Conservation (phyloP, 2,329 filamentous ascomycete genomes). For the Sclerotinia borealis region DNA sequence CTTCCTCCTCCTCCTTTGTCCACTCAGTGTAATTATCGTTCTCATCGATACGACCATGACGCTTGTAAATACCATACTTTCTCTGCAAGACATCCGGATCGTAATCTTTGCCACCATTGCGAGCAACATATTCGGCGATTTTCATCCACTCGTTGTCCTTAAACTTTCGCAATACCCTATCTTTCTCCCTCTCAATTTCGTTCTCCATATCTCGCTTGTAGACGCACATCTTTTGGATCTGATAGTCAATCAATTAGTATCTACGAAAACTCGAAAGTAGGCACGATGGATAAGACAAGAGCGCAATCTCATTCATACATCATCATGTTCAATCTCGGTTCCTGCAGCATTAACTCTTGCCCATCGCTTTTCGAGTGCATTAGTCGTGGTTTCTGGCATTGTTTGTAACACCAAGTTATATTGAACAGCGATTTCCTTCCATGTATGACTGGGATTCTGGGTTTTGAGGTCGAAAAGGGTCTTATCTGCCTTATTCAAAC, state of each 20-base stretch:
- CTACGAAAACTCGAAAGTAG: neutral
- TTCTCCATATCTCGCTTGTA: neutral
- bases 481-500: neutral
- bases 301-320: neutral
- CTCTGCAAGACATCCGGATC: neutral
- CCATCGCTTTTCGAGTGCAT: neutral
- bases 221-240: slow-evolving; percentile 1
- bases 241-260: neutral
- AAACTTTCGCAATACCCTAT: neutral
- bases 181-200: neutral
- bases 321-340: neutral
- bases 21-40: neutral
- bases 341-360: neutral
- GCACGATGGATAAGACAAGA: accelerated
- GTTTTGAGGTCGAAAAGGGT: neutral
- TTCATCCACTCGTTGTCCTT: neutral
- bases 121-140: neutral
- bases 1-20: neutral
- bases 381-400: neutral
- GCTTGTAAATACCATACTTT: neutral
- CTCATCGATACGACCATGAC: neutral
- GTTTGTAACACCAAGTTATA: neutral
- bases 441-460: neutral
- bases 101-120: neutral
- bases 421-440: neutral